Evolutionary conservation across 805 yeast genomes (phyloP).

Genomic region (Nakazawaea siamensis): DNA sequence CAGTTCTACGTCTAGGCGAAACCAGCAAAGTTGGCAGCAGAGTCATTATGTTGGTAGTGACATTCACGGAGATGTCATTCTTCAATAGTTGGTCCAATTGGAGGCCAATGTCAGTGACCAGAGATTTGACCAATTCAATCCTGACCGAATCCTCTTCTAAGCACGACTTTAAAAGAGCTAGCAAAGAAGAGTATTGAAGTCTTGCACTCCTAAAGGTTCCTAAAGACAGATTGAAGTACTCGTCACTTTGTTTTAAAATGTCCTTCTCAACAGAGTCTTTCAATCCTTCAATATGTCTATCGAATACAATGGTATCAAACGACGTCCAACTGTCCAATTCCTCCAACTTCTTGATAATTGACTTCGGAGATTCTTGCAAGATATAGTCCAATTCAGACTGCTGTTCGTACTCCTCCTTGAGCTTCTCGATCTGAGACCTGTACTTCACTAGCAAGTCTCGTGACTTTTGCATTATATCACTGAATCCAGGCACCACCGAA

Average conservation of each 20-base stretch:
- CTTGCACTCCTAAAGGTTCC: constrained; percentile 15
- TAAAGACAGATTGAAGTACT: constrained; percentile 42
- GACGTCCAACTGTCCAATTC: constrained; percentile 53
- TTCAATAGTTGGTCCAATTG: constrained; percentile 4
- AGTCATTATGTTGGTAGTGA: not conserved
- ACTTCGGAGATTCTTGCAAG: constrained; percentile 33
- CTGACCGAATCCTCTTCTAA: constrained; percentile 10
- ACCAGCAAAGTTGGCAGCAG: no score
- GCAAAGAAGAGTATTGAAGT: constrained; percentile 14
- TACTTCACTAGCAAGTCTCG: constrained; percentile 28
- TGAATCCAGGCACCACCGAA: constrained; percentile 14
- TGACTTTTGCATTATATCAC: constrained; percentile 17
- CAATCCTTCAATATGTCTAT: constrained; percentile 30
- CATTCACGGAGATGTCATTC: constrained; percentile 10
- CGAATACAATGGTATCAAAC: constrained; percentile 32
- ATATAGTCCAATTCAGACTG: constrained; percentile 47
- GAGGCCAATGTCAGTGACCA: not conserved
- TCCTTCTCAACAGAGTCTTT: constrained; percentile 44
- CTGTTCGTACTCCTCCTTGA: constrained; percentile 41
- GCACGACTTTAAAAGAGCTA: constrained; percentile 13
- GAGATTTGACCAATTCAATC: constrained; percentile 5
- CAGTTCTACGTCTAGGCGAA: constrained; percentile 13
- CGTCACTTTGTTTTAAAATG: constrained; percentile 45
- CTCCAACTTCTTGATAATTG: constrained; percentile 35
- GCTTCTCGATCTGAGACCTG: constrained; percentile 35